phyloP scores from a whole-genome alignment of 768 basidiomycete species.

The Mycena leptocephala region DNA sequence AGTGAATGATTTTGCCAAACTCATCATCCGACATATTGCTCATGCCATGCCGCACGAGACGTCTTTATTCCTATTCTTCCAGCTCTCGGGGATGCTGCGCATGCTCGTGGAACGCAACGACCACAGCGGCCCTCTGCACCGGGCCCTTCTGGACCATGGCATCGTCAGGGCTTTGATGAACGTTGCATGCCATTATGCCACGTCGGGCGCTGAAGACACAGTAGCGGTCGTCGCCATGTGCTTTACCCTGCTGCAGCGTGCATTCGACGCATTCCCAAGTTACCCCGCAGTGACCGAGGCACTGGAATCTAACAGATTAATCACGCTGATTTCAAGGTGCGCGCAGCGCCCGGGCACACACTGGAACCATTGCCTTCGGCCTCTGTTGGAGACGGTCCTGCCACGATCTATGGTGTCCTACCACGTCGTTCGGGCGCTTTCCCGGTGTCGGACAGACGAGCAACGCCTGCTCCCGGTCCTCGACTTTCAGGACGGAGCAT shows the following conservation, averaged over 20 bases:
- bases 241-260: slow-evolving; percentile 11
- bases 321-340: slow-evolving; percentile 5
- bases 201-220: not conserved
- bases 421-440: not conserved
- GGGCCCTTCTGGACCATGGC: slow-evolving; percentile 6
- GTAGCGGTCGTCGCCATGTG: slow-evolving; percentile 7
- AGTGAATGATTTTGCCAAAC: slow-evolving; percentile 14
- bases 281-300: slow-evolving; percentile 12
- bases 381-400: not conserved
- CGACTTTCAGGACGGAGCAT: slow-evolving; percentile 16
- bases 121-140: slow-evolving; percentile 8
- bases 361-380: slow-evolving; percentile 8
- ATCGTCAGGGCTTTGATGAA: not conserved
- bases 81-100: slow-evolving; percentile 14
- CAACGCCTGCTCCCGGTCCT: slow-evolving; percentile 10
- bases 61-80: not conserved
- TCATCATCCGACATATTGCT: slow-evolving; percentile 16
- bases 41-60: slow-evolving; percentile 8
- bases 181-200: not conserved
- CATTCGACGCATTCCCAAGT: slow-evolving; percentile 15
- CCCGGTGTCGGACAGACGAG: slow-evolving; percentile 1
- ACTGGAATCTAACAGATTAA: slow-evolving; percentile 10
- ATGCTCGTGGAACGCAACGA: slow-evolving; percentile 9
- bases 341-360: slow-evolving; percentile 15
- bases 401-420: slow-evolving; percentile 14